Conservation (phyloP, 495 filamentous ascomycete species). For the Delitschia confertaspora region DNA sequence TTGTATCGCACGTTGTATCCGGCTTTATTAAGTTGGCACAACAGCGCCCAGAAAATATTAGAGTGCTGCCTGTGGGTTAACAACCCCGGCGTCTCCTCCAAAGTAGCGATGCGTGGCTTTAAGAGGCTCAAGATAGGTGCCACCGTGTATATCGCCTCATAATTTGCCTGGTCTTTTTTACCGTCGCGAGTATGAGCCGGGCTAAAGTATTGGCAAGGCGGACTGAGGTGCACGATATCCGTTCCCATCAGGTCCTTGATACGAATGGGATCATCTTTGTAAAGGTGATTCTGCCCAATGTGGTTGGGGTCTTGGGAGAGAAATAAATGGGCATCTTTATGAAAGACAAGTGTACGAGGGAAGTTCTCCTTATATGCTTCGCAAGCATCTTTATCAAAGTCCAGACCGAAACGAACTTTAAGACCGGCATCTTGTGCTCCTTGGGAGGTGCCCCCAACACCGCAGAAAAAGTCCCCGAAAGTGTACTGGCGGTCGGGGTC, state of each 20-base stretch:
- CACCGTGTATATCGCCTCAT: constrained; percentile 53
- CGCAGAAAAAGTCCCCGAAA: constrained; percentile 65
- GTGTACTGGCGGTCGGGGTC: constrained; percentile 40
- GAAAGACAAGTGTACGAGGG: constrained; percentile 35
- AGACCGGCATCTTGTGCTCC: constrained; percentile 59
- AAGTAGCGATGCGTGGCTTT: constrained; percentile 63
- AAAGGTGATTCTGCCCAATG: constrained; percentile 5
- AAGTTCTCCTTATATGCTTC: constrained; percentile 56
- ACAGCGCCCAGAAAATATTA: too few species aligned
- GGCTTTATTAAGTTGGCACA: constrained; percentile 40
- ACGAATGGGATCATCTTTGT: too few species aligned
- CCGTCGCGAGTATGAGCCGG: constrained; percentile 47
- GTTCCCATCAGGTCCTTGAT: constrained; percentile 38
- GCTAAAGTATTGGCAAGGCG: constrained; percentile 78
- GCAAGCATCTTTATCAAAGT: constrained; percentile 48
- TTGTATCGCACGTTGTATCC: constrained; percentile 63
- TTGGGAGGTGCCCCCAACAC: constrained; percentile 64
- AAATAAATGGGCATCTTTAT: constrained; percentile 45
- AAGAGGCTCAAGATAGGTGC: constrained; percentile 47
- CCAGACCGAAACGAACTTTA: constrained; percentile 52
- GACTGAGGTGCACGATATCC: constrained; percentile 72
- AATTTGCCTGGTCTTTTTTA: constrained; percentile 55
- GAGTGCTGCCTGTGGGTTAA: constrained; percentile 39
- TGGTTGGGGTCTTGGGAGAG: constrained; percentile 7
- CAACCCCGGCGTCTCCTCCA: constrained; percentile 72